phyloP scores from a whole-genome alignment of 2,329 filamentous ascomycete genomes.

The Gremmenia infestans region DNA sequence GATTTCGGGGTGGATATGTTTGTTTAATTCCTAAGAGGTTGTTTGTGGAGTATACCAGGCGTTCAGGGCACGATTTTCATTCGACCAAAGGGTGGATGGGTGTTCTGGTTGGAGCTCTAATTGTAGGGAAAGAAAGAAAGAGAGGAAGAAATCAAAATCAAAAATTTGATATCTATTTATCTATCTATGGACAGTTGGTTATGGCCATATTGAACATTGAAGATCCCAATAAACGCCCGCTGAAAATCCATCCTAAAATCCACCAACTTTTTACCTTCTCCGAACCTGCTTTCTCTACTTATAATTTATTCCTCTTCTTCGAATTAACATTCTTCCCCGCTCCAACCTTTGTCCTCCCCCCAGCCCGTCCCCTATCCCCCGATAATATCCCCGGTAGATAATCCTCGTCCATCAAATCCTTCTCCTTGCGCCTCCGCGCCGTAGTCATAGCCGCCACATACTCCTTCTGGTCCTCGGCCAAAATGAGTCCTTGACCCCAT shows the following conservation, averaged over 20 bases:
- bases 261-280: neutral
- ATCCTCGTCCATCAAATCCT: slow-evolving; percentile 92
- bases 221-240: slow-evolving; percentile 9
- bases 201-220: neutral
- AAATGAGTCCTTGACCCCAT: slow-evolving; percentile 78
- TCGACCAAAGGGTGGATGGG: slow-evolving; percentile 2
- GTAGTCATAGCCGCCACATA: slow-evolving; percentile 61
- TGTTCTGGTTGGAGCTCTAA: slow-evolving; percentile 1
- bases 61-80: slow-evolving; percentile 14
- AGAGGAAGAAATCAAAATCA: slow-evolving; percentile 10
- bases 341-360: slow-evolving; percentile 72
- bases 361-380: slow-evolving; percentile 62
- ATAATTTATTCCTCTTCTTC: slow-evolving; percentile 50
- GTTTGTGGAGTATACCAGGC: slow-evolving; percentile 21
- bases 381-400: slow-evolving; percentile 81
- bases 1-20: neutral
- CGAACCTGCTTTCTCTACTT: slow-evolving; percentile 4
- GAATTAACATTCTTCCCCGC: slow-evolving; percentile 85
- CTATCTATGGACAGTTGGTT: neutral
- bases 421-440: slow-evolving; percentile 62
- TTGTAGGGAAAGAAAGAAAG: slow-evolving; percentile 1
- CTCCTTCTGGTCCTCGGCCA: slow-evolving; percentile 96
- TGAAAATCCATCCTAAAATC: neutral
- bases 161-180: neutral
- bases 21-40: neutral